Evolutionary conservation across 1,284 basidiomycete genomes (phyloP).

Genomic region (Rhodotorula sp.): DNA sequence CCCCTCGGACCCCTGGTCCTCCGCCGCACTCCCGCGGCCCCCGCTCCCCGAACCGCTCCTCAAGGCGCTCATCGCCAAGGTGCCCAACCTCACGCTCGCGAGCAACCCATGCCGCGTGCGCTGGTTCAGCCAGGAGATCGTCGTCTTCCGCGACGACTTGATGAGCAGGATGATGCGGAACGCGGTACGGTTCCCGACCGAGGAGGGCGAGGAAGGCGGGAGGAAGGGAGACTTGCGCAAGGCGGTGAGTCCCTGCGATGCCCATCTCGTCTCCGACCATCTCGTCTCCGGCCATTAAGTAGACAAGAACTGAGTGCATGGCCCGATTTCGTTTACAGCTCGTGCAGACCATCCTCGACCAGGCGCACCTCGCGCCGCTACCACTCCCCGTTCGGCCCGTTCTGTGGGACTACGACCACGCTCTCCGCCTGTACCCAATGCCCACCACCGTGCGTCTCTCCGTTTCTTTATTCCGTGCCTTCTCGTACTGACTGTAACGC

Average conservation of each 20-base stretch:
- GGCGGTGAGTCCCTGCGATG: conserved; percentile 61
- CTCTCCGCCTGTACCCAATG: conserved; percentile 88
- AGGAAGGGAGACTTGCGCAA: conserved; percentile 66
- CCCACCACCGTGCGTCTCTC: conserved; percentile 73
- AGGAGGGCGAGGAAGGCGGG: conserved; percentile 61
- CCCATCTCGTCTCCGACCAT: no score
- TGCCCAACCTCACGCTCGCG: conserved; percentile 77
- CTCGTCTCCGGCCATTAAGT: neutral
- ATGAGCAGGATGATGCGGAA: conserved; percentile 95
- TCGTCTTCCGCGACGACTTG: conserved; percentile 87
- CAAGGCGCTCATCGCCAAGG: conserved; percentile 64
- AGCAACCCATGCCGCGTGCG: conserved; percentile 93
- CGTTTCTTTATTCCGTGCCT: neutral
- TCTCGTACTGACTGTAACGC: neutral
- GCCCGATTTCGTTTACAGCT: conserved; percentile 58
- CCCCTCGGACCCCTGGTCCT: conserved; percentile 72
- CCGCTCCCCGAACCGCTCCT: conserved; percentile 74
- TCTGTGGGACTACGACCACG: conserved; percentile 87
- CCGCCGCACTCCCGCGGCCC: conserved; percentile 73
- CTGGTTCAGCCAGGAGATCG: conserved; percentile 95
- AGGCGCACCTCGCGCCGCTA: conserved; percentile 83
- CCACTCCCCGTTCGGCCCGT: conserved; percentile 81
- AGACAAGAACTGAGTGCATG: neutral
- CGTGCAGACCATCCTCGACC: conserved; percentile 89
- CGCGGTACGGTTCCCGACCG: conserved; percentile 74